These are phyloP conservation scores for Daldinia concentrica DNA, from an alignment of 495 filamentous ascomycete species.

Conservation along the genomic window DNA sequence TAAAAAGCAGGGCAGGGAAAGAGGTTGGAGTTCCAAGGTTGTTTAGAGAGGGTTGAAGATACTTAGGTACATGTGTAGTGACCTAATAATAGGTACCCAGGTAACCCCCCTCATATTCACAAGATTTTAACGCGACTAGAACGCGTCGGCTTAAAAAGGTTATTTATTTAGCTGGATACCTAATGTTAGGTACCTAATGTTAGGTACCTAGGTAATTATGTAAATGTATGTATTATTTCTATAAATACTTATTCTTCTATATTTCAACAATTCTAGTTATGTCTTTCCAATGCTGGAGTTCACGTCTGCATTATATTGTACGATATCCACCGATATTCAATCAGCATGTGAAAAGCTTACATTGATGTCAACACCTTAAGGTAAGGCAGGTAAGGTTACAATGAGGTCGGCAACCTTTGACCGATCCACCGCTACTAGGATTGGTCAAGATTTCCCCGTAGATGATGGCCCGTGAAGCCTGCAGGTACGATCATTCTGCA, in stretches of 20 bases:
- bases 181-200: background rate
- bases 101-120: constrained; percentile 9
- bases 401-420: background rate
- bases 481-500: constrained; percentile 29
- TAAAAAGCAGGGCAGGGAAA: constrained; percentile 28
- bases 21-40: constrained; percentile 23
- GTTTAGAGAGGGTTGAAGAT: constrained; percentile 10
- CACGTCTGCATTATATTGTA: background rate
- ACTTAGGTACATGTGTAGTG: constrained; percentile 7
- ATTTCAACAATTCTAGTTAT: background rate
- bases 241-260: background rate
- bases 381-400: constrained; percentile 16
- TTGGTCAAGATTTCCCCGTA: constrained; percentile 30
- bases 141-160: constrained; percentile 31
- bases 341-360: constrained; percentile 24
- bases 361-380: constrained; percentile 7
- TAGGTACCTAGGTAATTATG: too few relatives aligned
- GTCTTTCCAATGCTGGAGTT: background rate
- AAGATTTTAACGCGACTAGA: constrained; percentile 15
- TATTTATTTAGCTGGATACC: constrained; percentile 23
- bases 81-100: constrained; percentile 8
- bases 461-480: constrained; percentile 17
- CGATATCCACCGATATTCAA: background rate
- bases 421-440: constrained; percentile 12
- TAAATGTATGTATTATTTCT: background rate